Evolutionary conservation across 2,329 filamentous ascomycete species (phyloP).

Genomic region (Paracorniculantispora psalliotae): DNA sequence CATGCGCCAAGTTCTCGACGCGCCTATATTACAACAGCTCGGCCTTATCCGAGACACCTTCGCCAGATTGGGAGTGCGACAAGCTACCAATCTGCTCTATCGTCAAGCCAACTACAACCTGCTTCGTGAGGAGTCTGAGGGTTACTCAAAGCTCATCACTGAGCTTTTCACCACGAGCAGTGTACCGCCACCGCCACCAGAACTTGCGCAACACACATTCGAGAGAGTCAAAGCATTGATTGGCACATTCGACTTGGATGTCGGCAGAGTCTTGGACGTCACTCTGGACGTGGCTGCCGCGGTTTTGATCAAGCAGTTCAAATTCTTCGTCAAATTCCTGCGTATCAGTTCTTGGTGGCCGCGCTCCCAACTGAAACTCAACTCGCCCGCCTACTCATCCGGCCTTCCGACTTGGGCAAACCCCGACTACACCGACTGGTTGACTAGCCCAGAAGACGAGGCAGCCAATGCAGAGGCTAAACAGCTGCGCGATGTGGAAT

Average conservation of each 20-base stretch:
- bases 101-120: conserved; percentile 96
- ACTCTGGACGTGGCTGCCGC: conserved; percentile 93
- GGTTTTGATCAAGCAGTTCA: conserved; percentile 84
- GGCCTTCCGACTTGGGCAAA: conserved; percentile 83
- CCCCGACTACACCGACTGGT: conserved; percentile 62
- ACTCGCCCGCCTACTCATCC: conserved; percentile 44
- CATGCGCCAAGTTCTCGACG: conserved; percentile 81
- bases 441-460: conserved; percentile 64
- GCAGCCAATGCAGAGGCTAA: conserved; percentile 51
- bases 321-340: conserved; percentile 91
- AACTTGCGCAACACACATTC: conserved; percentile 79
- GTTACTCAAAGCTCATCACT: conserved; percentile 92
- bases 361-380: conserved; percentile 46
- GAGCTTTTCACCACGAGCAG: conserved; percentile 89
- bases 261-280: conserved; percentile 89
- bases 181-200: conserved; percentile 65
- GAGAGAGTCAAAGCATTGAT: conserved; percentile 91
- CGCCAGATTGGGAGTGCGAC: conserved; percentile 73
- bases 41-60: conserved; percentile 85
- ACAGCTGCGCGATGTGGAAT: conserved; percentile 62
- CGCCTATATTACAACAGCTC: conserved; percentile 66
- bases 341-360: conserved; percentile 97
- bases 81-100: conserved; percentile 89
- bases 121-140: conserved; percentile 89
- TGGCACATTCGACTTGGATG: conserved; percentile 93